phyloP scores from a whole-genome alignment of 2,329 filamentous ascomycete species.

The Epichloe aotearoae region DNA sequence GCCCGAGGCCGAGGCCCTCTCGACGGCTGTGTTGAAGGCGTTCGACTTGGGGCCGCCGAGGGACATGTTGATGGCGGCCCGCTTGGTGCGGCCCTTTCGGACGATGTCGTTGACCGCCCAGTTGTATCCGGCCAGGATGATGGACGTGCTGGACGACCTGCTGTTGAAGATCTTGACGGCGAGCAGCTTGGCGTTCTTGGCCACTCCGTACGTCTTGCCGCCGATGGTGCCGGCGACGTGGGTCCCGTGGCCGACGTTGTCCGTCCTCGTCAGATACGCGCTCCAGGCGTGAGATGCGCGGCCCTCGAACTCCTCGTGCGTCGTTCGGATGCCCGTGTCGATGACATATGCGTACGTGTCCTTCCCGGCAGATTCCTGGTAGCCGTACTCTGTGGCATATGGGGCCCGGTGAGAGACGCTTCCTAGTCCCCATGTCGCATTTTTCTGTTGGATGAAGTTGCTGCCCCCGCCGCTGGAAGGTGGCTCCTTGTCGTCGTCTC shows the following conservation, averaged over 20 bases:
- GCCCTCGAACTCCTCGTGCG: constrained; percentile 3
- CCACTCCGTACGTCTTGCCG: constrained; percentile 16
- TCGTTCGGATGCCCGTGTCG: neutral
- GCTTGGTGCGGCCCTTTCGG: constrained; percentile 12
- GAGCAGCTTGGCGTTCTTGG: constrained; percentile 27
- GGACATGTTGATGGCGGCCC: constrained; percentile 32
- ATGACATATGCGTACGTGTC: constrained; percentile 4
- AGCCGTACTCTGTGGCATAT: neutral
- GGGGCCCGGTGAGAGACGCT: constrained; percentile 1
- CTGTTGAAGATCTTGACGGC: constrained; percentile 28
- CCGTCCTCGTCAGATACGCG: neutral
- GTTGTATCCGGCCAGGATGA: constrained; percentile 19
- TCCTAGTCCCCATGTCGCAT: constrained; percentile 1
- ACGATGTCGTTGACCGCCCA: constrained; percentile 24
- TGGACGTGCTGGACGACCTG: constrained; percentile 8
- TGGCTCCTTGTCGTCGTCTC: neutral
- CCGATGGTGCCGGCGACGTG: constrained; percentile 1
- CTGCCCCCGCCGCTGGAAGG: neutral
- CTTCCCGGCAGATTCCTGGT: neutral
- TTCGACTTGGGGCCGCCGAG: constrained; percentile 15
- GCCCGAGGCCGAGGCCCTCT: constrained; percentile 11
- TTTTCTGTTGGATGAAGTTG: neutral
- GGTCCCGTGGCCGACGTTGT: neutral
- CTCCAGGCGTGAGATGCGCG: neutral
- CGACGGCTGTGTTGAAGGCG: constrained; percentile 10